Conservation (phyloP, 176 grass and related monocot genomes). For the Tillandsia leiboldiana region DNA sequence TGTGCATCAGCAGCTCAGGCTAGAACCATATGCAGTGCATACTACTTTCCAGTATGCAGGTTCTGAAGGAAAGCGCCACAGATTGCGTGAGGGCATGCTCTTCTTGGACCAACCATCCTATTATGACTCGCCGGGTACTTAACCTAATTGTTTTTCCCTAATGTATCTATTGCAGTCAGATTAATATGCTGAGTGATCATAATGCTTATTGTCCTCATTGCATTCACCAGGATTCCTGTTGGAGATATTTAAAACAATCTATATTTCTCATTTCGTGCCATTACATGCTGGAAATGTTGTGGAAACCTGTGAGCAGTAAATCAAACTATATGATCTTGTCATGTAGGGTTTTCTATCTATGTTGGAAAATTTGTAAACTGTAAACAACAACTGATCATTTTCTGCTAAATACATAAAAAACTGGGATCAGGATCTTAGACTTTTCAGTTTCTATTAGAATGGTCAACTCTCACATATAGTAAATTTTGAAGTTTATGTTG, state of each 20-base stretch:
- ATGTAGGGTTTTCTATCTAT: too few relatives aligned
- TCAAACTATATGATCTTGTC: too few relatives aligned
- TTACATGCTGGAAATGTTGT: too few relatives aligned
- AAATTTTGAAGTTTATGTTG: too few relatives aligned
- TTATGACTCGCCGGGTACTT: slow-evolving; percentile 70
- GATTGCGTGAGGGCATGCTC: slow-evolving; percentile 82
- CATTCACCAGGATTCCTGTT: background rate
- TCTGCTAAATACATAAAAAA: too few relatives aligned
- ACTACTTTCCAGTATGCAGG: slow-evolving; percentile 98
- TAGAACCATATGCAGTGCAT: slow-evolving; percentile 96
- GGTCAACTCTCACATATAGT: too few relatives aligned
- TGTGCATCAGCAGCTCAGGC: slow-evolving; percentile 62
- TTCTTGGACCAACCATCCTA: slow-evolving; percentile 76
- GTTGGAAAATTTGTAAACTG: too few relatives aligned
- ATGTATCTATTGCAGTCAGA: slow-evolving; percentile 14
- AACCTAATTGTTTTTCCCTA: slow-evolving; percentile 14
- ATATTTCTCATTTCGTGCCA: background rate
- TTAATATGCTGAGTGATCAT: slow-evolving; percentile 2
- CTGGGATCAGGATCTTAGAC: too few relatives aligned
- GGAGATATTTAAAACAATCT: background rate
- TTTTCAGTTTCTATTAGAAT: too few relatives aligned
- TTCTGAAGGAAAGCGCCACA: slow-evolving; percentile 93
- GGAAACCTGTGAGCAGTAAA: too few relatives aligned
- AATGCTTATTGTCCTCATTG: slow-evolving; percentile 4
- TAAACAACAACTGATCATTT: too few relatives aligned